Evolutionary conservation across 345 rosid species (phyloP).

Genomic region (Limnanthes douglasii): DNA sequence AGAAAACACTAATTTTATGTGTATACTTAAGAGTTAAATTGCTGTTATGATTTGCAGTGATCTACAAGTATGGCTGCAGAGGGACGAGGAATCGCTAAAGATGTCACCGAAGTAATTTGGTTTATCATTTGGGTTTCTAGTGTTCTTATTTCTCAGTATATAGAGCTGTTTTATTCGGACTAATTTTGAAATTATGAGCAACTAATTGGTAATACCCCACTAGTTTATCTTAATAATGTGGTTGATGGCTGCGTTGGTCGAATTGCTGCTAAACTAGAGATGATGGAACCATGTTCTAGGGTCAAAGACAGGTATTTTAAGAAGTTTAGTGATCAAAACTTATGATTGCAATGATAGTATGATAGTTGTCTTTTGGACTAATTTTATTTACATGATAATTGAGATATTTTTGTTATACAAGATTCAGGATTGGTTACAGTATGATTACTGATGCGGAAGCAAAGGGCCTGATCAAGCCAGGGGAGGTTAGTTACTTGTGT

Average conservation of each 20-base stretch:
- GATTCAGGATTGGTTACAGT: conserved; percentile 73
- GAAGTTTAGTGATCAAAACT: background rate
- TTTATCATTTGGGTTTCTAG: background rate
- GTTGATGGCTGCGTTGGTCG: conserved; percentile 67
- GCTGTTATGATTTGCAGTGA: conserved; percentile 13
- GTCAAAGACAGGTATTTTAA: conserved; percentile 58
- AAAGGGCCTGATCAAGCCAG: conserved; percentile 44
- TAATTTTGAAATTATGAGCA: conserved; percentile 3
- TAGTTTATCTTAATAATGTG: conserved; percentile 62
- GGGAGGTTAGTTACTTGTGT: conserved; percentile 63
- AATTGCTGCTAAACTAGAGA: conserved; percentile 75
- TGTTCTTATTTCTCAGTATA: background rate
- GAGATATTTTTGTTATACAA: conserved; percentile 13
- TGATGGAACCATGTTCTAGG: conserved; percentile 69
- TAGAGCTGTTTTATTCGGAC: conserved; percentile 5
- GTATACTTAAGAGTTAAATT: background rate
- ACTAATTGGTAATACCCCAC: conserved; percentile 80
- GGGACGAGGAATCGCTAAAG: conserved; percentile 45
- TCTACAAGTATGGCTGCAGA: conserved; percentile 28
- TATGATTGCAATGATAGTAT: background rate
- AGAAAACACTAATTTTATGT: too few species aligned
- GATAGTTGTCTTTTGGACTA: background rate
- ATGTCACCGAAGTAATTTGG: conserved; percentile 61
- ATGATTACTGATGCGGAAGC: conserved; percentile 76
- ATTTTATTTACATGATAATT: background rate